Percentiles rank a stretch among this genome's conserved stretches.
Conservation (phyloP, 2,329 filamentous ascomycete species). For the Thielaviopsis ethacetica region DNA sequence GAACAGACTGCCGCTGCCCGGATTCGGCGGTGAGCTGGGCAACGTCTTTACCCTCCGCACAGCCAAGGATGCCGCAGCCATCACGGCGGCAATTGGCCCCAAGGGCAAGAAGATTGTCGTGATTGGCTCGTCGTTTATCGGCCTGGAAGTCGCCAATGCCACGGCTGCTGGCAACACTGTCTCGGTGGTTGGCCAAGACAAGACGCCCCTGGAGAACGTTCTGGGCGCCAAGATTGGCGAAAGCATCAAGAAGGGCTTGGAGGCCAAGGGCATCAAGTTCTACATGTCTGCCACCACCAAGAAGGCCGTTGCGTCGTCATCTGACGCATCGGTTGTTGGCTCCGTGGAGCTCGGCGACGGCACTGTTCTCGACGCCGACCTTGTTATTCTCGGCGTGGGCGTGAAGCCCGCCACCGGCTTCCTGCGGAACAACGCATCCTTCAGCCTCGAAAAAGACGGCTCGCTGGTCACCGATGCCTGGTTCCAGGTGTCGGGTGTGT, state of each 20-base stretch:
- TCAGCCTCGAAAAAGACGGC: constrained; percentile 68
- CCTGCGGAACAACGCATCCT: constrained; percentile 51
- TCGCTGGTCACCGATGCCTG: constrained; percentile 66
- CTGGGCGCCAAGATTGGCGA: constrained; percentile 69
- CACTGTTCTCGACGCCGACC: constrained; percentile 65
- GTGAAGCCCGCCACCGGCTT: constrained; percentile 76
- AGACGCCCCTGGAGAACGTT: constrained; percentile 67
- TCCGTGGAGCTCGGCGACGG: constrained; percentile 73
- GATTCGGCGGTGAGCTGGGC: constrained; percentile 59
- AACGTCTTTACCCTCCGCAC: constrained; percentile 79
- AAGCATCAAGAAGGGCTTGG: constrained; percentile 62
- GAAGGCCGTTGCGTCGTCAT: constrained; percentile 50
- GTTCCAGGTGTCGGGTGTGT: constrained; percentile 58
- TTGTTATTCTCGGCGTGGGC: constrained; percentile 84
- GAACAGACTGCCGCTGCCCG: constrained; percentile 58
- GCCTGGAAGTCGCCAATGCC: constrained; percentile 90
- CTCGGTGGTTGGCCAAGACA: constrained; percentile 77
- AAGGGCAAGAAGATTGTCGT: constrained; percentile 85
- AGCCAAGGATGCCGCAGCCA: constrained; percentile 60
- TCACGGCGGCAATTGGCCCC: constrained; percentile 63
- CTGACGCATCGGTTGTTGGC: constrained; percentile 57
- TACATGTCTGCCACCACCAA: constrained; percentile 64
- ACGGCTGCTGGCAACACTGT: constrained; percentile 66
- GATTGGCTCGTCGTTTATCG: constrained; percentile 88
- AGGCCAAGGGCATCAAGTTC: constrained; percentile 82